phyloP scores from a whole-genome alignment of 768 basidiomycete genomes.

The Naganishia randhawae region DNA sequence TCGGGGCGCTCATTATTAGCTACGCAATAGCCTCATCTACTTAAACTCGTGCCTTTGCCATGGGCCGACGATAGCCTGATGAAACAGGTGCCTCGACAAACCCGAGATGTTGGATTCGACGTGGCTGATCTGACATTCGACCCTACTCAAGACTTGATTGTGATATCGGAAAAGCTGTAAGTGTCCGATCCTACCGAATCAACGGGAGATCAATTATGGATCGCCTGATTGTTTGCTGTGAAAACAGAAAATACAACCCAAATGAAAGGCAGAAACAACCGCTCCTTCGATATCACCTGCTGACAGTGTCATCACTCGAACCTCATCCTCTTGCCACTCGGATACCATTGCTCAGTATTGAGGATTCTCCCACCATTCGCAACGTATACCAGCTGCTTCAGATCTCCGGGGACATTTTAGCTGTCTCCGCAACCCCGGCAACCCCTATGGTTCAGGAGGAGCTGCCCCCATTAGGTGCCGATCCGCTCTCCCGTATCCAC shows the following conservation, averaged over 20 bases:
- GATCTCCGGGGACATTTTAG: constrained; percentile 58
- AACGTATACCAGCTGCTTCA: constrained; percentile 53
- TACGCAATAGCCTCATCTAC: constrained; percentile 26
- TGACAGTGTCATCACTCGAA: constrained; percentile 40
- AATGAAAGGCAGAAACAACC: background rate
- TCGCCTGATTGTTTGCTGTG: background rate
- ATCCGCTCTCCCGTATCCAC: constrained; percentile 29
- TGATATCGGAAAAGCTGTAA: constrained; percentile 55
- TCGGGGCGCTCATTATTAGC: constrained; percentile 18
- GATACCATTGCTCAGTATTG: constrained; percentile 5
- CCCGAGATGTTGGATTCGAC: constrained; percentile 31
- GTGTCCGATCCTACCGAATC: constrained; percentile 26
- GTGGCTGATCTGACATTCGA: constrained; percentile 57
- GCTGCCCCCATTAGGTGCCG: background rate
- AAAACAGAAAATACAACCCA: constrained; percentile 29
- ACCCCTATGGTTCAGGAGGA: constrained; percentile 19
- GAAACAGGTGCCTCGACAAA: constrained; percentile 29
- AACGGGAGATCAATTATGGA: background rate
- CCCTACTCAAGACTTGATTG: constrained; percentile 63
- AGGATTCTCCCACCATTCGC: constrained; percentile 33
- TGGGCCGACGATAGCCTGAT: constrained; percentile 32
- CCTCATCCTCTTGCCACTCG: constrained; percentile 42
- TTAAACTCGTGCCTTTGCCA: constrained; percentile 45
- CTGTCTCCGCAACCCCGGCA: constrained; percentile 53
- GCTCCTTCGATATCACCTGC: constrained; percentile 38